These are phyloP conservation scores for Mrakiaceae sp. DNA, from an alignment of 1,284 basidiomycete species.

Conservation along the genomic window DNA sequence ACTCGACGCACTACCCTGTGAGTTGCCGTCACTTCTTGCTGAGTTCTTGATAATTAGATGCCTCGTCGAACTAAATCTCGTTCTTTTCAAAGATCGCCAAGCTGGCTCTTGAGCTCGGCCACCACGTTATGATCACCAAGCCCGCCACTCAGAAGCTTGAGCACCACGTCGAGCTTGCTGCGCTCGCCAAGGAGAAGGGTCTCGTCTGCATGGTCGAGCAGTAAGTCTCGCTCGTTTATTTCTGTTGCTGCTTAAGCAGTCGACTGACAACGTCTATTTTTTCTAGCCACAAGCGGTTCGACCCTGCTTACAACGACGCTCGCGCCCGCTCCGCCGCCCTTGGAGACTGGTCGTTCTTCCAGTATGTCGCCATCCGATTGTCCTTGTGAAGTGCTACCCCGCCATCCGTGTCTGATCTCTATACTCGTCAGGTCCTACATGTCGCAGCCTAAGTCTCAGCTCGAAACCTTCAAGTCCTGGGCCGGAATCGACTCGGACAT, in stretches of 20 bases:
- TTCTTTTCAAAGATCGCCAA: conserved; percentile 47
- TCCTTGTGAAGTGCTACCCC: background rate
- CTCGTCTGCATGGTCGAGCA: conserved; percentile 87
- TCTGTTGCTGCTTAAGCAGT: conserved; percentile 49
- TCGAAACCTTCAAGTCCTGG: conserved; percentile 89
- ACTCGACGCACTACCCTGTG: conserved; percentile 57
- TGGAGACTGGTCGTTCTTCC: conserved; percentile 77
- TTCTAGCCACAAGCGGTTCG: conserved; percentile 52
- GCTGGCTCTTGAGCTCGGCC: conserved; percentile 68
- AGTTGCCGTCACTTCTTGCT: background rate
- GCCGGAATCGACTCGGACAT: conserved; percentile 88
- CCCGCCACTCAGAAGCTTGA: conserved; percentile 76
- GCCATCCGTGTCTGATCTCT: background rate
- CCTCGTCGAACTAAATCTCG: background rate
- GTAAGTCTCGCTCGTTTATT: conserved; percentile 20
- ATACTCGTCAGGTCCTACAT: conserved; percentile 39
- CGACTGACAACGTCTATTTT: conserved; percentile 18
- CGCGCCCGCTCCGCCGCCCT: conserved; percentile 56
- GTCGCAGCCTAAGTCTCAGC: conserved; percentile 88
- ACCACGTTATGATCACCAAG: conserved; percentile 86
- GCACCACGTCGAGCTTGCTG: conserved; percentile 67
- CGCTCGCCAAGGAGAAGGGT: conserved; percentile 59
- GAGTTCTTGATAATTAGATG: background rate
- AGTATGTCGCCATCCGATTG: background rate
- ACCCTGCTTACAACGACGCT: conserved; percentile 87